These are phyloP conservation scores for Elsinoe australis DNA, from an alignment of 2,329 filamentous ascomycete species.

Conservation along the genomic window DNA sequence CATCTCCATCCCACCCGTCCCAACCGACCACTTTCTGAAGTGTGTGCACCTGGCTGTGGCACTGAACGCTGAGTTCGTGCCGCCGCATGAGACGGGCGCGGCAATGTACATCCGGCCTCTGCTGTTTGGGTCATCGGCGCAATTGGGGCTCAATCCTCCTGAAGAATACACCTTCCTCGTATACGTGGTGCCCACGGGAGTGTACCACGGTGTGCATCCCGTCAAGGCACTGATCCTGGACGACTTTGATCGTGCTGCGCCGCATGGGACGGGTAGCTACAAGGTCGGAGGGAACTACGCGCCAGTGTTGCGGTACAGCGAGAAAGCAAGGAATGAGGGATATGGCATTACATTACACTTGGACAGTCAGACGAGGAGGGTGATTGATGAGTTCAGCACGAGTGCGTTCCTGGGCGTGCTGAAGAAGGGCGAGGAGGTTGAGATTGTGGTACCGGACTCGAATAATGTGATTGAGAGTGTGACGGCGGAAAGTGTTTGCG, in stretches of 20 bases:
- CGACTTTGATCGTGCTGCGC: slow-evolving; percentile 32
- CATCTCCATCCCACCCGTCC: slow-evolving; percentile 30
- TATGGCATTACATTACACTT: slow-evolving; percentile 32
- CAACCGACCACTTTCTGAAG: slow-evolving; percentile 27
- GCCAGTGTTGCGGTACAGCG: slow-evolving; percentile 30
- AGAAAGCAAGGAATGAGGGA: slow-evolving; percentile 28
- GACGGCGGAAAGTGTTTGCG: slow-evolving; percentile 25
- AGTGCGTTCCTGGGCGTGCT: slow-evolving; percentile 31
- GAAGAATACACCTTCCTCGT: slow-evolving; percentile 29
- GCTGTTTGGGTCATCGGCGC: slow-evolving; percentile 27
- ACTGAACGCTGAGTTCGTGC: slow-evolving; percentile 26
- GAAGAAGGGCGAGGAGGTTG: slow-evolving; percentile 20
- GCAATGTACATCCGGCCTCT: slow-evolving; percentile 33
- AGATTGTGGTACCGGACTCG: slow-evolving; percentile 29
- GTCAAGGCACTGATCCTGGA: slow-evolving; percentile 30
- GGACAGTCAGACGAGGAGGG: slow-evolving; percentile 27
- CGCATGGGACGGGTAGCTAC: slow-evolving; percentile 28
- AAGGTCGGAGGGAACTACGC: slow-evolving; percentile 36
- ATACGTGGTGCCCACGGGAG: slow-evolving; percentile 26
- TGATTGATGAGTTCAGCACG: slow-evolving; percentile 34
- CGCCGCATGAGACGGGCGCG: slow-evolving; percentile 26
- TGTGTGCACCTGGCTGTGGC: slow-evolving; percentile 26
- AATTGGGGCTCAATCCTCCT: slow-evolving; percentile 25
- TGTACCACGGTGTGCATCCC: slow-evolving; percentile 26
- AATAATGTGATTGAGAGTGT: slow-evolving; percentile 28